Evolutionary conservation across 2,329 filamentous ascomycete species (phyloP), one percentile per base, ranked within the genome.

Genomic region (Alternaria viburni): DNA sequence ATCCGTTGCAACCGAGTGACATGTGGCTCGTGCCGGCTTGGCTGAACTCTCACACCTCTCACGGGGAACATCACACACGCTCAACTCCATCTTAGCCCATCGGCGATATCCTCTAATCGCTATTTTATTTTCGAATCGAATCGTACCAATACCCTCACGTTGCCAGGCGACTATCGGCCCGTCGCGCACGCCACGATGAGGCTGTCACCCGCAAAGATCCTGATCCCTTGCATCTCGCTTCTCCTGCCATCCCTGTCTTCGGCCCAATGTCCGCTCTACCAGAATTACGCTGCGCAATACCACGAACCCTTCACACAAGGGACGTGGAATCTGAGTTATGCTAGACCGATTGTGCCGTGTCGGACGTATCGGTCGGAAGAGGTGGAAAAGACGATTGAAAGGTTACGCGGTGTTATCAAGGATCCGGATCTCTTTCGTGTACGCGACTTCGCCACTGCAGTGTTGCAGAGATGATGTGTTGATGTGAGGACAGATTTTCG

Each of bases 381-480:
- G 6, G 77, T 85, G 10, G 83, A 85, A 65, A 68, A 72, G 23
- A 73, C 76, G 7, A 77, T 84, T 47, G 63, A 70, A 17, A 65
- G 76, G 6, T 64, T 81, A 57, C 69, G 70, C 10, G 59, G 68
- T 13, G 74, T 81, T 11, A 83, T 85, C 54, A 67, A 72, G 3
- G 83, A 85, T 64, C 81, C 81, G 6, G 91, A 94, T 75, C 83
- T 93, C 12, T 88, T 85, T 74, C 85, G 89, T 2, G 60, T 63
- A 63, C 5, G 51, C 32, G 5, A 10, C 2, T 11, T 3, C n/a
- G 25, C 26, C 2, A 10, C 4, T 51, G n/a, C 15, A 15, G 13
- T 51, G 10, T 15, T 12, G 3, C 12, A 9, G 6, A 28, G 8
- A 25, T 36, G 5, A 3, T 15, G 7, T 43, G 54, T 51, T 63